Base-by-base conservation (phyloP, 192 early-diverging fungal genomes). In the Coemansia sp. region DNA sequence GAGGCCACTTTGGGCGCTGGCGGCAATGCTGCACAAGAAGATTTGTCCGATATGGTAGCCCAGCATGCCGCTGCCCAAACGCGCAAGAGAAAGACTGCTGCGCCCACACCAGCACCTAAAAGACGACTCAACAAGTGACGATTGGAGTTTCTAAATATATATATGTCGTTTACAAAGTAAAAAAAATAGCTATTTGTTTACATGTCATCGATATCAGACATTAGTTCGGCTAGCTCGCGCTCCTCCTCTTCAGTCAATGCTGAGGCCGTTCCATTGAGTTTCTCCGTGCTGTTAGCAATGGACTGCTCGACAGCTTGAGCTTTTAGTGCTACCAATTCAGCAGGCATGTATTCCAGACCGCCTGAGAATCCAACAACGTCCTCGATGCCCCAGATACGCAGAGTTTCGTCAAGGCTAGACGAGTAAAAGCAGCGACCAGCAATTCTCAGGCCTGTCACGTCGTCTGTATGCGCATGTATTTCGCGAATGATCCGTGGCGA, bases 171-270 rank as follows among this genome's bases (percentile, higher is more conserved):
- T 6, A 51, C 4, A 20, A 51, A n/a, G 19, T 4, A 19, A 20
- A 48, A 48, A 24, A 24, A 24, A 24, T 24, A 24, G 4, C n/a
- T 10, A 32, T 40, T 11, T 17, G 6, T 4, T 38, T 40, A 79
- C 56, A 74, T 61, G 31, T 86, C 85, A 31, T 88, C 83, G 39
- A 91, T 85, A 60, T 88, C 88, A 20, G 77, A 87, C 89, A 95
- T 89, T 32, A 98, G 86, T 73, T 96, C 96, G 0, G 87, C 92
- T 48, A 97, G 75, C 77, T 96, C 95, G 20, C 87, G 77, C 62
- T 97, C 94, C 68, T 97, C 96, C 69, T 98, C 96, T 55, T 89
- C 94, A 10, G 96, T 98, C 64, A 98, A 68, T 42, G 72, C 70
- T 17, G 70, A 64, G n/a, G 44, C 50, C 34, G 41, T 36, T 2